Percentiles rank a stretch among this genome's conserved stretches.
These are phyloP conservation scores for Dryadomyces quercus-mongolicae DNA, from an alignment of 2,329 filamentous ascomycete genomes.

Conservation along the genomic window DNA sequence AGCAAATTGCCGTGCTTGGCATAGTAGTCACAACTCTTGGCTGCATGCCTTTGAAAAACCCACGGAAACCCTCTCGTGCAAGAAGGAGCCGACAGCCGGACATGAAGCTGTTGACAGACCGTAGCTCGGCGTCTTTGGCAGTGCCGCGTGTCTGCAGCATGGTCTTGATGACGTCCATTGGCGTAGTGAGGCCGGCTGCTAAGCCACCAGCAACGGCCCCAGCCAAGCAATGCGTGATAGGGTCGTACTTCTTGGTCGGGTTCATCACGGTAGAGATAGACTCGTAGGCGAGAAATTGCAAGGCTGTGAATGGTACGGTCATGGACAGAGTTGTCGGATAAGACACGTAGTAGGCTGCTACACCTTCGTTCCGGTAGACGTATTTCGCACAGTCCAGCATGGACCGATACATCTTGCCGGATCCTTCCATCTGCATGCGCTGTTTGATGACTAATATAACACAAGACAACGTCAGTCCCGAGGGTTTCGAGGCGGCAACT, in stretches of 20 bases:
- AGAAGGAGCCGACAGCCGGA: constrained; percentile 74
- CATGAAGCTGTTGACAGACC: constrained; percentile 70
- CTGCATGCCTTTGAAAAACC: constrained; percentile 88
- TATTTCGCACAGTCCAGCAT: constrained; percentile 78
- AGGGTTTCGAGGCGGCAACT: too few species aligned
- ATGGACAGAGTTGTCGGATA: constrained; percentile 97
- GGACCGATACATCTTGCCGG: constrained; percentile 72
- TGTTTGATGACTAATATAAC: constrained; percentile 78
- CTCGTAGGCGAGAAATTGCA: constrained; percentile 97
- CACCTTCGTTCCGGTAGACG: constrained; percentile 77
- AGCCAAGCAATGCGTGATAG: constrained; percentile 83
- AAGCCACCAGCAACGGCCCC: constrained; percentile 88
- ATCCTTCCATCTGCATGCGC: constrained; percentile 96
- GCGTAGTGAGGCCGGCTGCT: constrained; percentile 86
- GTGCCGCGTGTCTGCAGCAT: constrained; percentile 84
- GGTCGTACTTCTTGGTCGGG: constrained; percentile 74
- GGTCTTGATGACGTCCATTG: constrained; percentile 97
- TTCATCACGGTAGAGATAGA: constrained; percentile 93
- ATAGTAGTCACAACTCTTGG: constrained; percentile 92
- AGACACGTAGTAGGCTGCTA: constrained; percentile 92
- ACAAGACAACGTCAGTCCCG: background rate
- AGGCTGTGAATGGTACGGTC: constrained; percentile 94
- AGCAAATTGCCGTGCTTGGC: constrained; percentile 99
- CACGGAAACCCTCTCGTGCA: constrained; percentile 67
- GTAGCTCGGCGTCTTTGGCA: constrained; percentile 66